Conservation (phyloP, 805 yeast species). For the Ogataea sp. region DNA sequence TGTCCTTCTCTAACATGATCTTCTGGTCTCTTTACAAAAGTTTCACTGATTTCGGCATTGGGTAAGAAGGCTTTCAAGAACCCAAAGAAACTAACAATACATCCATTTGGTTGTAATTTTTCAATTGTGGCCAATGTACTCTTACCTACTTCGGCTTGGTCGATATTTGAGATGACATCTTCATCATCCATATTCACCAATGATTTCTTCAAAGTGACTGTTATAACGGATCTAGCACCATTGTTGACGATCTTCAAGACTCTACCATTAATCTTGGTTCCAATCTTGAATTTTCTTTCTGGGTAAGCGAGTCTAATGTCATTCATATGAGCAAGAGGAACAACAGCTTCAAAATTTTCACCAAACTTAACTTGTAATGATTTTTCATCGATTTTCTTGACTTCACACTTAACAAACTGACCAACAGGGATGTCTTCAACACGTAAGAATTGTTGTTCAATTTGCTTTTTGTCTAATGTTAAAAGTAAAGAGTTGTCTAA, state of each 20-base stretch:
- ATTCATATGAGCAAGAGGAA: constrained; percentile 67
- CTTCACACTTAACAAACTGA: constrained; percentile 46
- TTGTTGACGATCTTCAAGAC: constrained; percentile 41
- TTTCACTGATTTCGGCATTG: constrained; percentile 80
- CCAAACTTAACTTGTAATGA: constrained; percentile 66
- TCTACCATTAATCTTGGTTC: constrained; percentile 72
- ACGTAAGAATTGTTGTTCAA: constrained; percentile 60
- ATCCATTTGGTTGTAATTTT: constrained; percentile 67
- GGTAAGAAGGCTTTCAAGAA: constrained; percentile 75
- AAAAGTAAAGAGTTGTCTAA: constrained; percentile 62
- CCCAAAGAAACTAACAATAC: constrained; percentile 77
- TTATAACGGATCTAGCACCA: constrained; percentile 38
- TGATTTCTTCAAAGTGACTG: constrained; percentile 75
- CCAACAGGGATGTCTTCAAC: constrained; percentile 74
- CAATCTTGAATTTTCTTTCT: constrained; percentile 84
- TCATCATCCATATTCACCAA: constrained; percentile 60
- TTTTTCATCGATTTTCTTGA: constrained; percentile 46
- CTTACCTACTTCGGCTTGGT: constrained; percentile 33
- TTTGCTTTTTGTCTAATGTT: constrained; percentile 57
- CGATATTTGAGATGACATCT: constrained; percentile 33
- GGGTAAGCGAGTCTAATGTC: constrained; percentile 83
- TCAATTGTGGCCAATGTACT: constrained; percentile 70
- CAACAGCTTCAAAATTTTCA: constrained; percentile 65
- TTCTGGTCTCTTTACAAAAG: constrained; percentile 68
- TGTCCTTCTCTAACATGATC: constrained; percentile 81